Evolutionary conservation across 768 basidiomycete genomes (phyloP).

Genomic region (Amanita thiersii): DNA sequence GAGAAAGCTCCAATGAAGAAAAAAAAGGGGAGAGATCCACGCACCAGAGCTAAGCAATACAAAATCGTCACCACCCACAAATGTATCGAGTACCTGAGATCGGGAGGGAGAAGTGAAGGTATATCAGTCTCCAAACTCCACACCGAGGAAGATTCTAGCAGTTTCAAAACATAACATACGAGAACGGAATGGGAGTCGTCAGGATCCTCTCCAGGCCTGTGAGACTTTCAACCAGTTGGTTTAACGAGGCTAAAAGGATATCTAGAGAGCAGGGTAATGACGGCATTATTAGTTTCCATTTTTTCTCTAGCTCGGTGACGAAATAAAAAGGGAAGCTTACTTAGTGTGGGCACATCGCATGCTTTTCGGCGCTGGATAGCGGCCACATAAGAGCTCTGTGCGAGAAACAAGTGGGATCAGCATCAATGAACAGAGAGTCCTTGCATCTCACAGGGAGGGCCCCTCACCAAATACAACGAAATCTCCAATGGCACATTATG

Average conservation of each 20-base stretch:
- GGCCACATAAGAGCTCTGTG: slow-evolving; percentile 65
- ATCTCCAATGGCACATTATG: slow-evolving; percentile 67
- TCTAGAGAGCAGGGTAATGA: no score
- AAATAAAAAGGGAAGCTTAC: no score
- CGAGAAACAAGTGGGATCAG: no score
- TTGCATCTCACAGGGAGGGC: not conserved
- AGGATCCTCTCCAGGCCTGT: slow-evolving; percentile 68
- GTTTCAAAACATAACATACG: slow-evolving; percentile 28
- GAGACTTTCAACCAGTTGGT: slow-evolving; percentile 52
- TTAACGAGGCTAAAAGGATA: slow-evolving; percentile 37
- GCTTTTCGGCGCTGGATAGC: slow-evolving; percentile 48
- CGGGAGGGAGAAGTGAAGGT: not conserved
- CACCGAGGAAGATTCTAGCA: slow-evolving; percentile 1
- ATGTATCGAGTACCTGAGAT: slow-evolving; percentile 52
- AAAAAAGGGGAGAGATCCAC: not conserved
- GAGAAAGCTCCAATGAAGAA: no score
- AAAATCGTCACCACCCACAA: slow-evolving; percentile 58
- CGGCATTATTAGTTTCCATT: no score
- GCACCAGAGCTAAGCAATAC: slow-evolving; percentile 53
- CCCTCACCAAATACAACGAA: slow-evolving; percentile 57
- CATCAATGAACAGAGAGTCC: not conserved
- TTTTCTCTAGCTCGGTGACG: no score
- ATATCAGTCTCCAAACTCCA: not conserved
- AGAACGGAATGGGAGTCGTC: slow-evolving; percentile 72
- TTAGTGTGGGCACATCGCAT: slow-evolving; percentile 51